Percentiles rank a stretch among this genome's conserved stretches.
phyloP scores from a whole-genome alignment of 2,329 filamentous ascomycete species.

The Fusarium sarcochroum region DNA sequence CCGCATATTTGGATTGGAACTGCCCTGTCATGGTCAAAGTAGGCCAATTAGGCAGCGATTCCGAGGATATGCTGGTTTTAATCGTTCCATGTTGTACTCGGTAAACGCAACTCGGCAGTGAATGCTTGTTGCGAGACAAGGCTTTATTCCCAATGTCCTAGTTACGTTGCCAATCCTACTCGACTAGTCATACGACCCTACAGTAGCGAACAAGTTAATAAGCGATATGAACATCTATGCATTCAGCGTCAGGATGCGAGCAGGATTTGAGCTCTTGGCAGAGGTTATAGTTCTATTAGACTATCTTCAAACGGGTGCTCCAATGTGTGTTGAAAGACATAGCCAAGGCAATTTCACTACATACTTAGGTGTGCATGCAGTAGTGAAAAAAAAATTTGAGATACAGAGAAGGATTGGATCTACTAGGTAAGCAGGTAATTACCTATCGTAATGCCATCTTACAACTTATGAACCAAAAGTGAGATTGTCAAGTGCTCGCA shows the following conservation, averaged over 20 bases:
- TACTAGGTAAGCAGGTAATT: too few species aligned
- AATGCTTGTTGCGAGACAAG: background rate
- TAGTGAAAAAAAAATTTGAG: too few species aligned
- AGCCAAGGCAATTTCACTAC: too few species aligned
- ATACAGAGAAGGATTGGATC: too few species aligned
- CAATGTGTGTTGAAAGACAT: too few species aligned
- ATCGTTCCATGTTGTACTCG: background rate
- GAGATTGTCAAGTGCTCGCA: too few species aligned
- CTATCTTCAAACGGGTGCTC: background rate
- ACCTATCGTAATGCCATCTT: too few species aligned
- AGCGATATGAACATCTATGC: slow-evolving; percentile 13
- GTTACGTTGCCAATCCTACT: background rate
- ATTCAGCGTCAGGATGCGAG: background rate
- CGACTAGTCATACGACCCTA: background rate
- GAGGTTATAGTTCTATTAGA: background rate
- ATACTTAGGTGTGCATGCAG: too few species aligned
- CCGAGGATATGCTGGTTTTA: background rate
- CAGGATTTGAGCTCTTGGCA: slow-evolving; percentile 1
- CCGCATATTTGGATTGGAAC: background rate
- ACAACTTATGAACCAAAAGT: too few species aligned
- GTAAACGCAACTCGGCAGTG: background rate
- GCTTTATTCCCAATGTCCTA: background rate
- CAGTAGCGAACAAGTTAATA: background rate
- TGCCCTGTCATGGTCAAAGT: background rate
- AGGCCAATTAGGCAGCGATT: background rate